Evolutionary conservation across 139 green algal species (phyloP).

Genomic region (Zygnema circumcarinatum): DNA sequence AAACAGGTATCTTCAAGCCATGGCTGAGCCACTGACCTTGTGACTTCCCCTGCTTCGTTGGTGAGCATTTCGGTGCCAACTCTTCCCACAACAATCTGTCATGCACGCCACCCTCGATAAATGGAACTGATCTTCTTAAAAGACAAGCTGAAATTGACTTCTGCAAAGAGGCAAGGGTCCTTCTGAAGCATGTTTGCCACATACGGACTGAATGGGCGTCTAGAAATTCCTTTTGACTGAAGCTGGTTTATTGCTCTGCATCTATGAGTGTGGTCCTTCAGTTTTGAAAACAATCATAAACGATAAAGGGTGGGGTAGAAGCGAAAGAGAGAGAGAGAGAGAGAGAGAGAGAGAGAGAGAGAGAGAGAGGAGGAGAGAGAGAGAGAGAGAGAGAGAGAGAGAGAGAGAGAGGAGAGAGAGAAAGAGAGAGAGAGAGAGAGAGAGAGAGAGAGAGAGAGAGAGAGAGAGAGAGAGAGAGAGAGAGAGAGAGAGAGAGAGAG

Average conservation of each 20-base stretch:
- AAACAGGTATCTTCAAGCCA: too few species aligned
- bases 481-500: neutral
- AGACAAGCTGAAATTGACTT: too few species aligned
- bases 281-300: neutral
- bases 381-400: neutral
- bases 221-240: neutral
- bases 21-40: too few species aligned
- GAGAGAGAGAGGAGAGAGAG: neutral
- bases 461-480: conserved; percentile 16
- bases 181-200: neutral
- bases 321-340: neutral
- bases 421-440: neutral
- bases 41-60: conserved; percentile 92
- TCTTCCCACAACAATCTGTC: conserved; percentile 80
- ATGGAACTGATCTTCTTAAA: neutral
- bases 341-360: conserved; percentile 3
- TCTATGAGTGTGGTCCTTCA: neutral
- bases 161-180: too few species aligned
- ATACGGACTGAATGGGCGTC: too few species aligned
- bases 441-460: neutral
- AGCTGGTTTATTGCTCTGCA: neutral
- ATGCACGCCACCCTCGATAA: neutral
- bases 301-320: too few species aligned
- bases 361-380: neutral
- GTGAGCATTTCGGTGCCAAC: conserved; percentile 85